These are phyloP conservation scores for Panellus pusillus DNA, from an alignment of 768 basidiomycete genomes.

Conservation along the genomic window DNA sequence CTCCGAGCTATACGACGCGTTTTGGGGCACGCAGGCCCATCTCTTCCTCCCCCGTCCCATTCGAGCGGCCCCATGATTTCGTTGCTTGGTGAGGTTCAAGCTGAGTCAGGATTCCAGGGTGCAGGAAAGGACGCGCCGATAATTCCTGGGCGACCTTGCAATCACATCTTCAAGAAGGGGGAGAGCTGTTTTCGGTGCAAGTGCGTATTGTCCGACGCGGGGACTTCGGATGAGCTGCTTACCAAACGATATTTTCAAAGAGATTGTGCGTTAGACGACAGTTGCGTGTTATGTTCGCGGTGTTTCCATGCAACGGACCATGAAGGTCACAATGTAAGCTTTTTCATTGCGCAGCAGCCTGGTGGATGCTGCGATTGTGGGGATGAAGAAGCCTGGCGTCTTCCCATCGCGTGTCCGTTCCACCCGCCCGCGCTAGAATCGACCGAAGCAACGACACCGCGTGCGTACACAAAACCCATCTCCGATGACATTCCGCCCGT, in stretches of 20 bases:
- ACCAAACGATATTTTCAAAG: slow-evolving; percentile 38
- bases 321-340: slow-evolving; percentile 84
- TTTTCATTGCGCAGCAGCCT: slow-evolving; percentile 89
- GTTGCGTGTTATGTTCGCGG: slow-evolving; percentile 83
- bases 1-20: slow-evolving; percentile 76
- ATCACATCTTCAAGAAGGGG: slow-evolving; percentile 85
- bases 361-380: slow-evolving; percentile 97
- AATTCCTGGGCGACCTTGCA: slow-evolving; percentile 74
- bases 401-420: slow-evolving; percentile 64
- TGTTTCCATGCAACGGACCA: slow-evolving; percentile 93
- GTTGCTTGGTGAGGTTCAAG: slow-evolving; percentile 72
- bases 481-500: slow-evolving; percentile 59
- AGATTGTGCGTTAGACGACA: slow-evolving; percentile 88
- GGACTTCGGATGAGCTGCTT: not conserved
- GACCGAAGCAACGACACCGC: slow-evolving; percentile 34
- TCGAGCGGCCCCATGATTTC: slow-evolving; percentile 61
- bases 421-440: slow-evolving; percentile 58
- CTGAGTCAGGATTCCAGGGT: slow-evolving; percentile 52
- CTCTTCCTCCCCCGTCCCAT: slow-evolving; percentile 71
- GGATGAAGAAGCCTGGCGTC: slow-evolving; percentile 85
- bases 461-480: slow-evolving; percentile 40
- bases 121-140: slow-evolving; percentile 61
- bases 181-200: slow-evolving; percentile 95
- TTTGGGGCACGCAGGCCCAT: slow-evolving; percentile 76
- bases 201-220: slow-evolving; percentile 47